A percentile compares a stretch with the other conserved stretches of the same genome.
These are phyloP conservation scores for Calonectria ilicicola DNA, from an alignment of 2,329 filamentous ascomycete species.

Conservation along the genomic window DNA sequence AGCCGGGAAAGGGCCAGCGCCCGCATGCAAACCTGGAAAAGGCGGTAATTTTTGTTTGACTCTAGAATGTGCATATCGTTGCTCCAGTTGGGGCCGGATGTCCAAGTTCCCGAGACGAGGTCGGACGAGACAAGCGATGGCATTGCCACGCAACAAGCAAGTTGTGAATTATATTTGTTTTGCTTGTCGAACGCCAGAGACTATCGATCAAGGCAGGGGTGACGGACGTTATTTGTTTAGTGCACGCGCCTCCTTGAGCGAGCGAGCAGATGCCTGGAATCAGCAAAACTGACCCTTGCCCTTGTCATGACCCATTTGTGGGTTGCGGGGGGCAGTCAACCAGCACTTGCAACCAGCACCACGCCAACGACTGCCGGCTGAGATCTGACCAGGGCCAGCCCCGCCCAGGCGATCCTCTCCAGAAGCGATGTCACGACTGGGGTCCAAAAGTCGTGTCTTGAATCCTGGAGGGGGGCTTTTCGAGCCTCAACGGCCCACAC, in stretches of 20 bases:
- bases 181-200: not conserved
- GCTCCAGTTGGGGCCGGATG: not conserved
- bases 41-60: not conserved
- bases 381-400: not conserved
- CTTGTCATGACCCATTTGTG: not conserved
- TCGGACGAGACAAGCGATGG: not conserved
- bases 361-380: not conserved
- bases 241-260: not conserved
- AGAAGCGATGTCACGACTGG: not conserved
- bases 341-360: not conserved
- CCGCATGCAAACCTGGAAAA: not conserved
- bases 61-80: too few species aligned
- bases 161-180: not conserved
- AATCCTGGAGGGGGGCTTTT: slow-evolving; percentile 2
- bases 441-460: not conserved
- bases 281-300: not conserved
- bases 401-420: not conserved
- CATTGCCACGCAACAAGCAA: not conserved
- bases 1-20: not conserved
- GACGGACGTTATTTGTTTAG: not conserved
- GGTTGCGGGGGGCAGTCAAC: not conserved
- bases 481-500: slow-evolving; percentile 2
- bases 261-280: not conserved
- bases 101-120: not conserved
- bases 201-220: not conserved